Evolutionary conservation across 148 eudicot species (phyloP).

Genomic region (Rheum nobile): DNA sequence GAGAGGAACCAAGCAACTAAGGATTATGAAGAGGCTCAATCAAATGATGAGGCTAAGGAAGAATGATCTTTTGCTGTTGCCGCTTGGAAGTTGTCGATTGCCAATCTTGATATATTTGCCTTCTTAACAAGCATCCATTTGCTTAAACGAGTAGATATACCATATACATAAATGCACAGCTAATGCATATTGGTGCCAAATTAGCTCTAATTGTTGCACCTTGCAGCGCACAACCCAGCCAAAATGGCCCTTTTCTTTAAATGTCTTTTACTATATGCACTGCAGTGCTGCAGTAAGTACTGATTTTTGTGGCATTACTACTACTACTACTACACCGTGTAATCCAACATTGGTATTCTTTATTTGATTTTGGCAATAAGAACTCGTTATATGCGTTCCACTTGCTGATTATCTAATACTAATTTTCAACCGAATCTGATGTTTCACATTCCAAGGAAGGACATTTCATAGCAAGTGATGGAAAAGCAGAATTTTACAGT

Average conservation of each 20-base stretch:
- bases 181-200: neutral
- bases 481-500: neutral
- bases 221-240: neutral
- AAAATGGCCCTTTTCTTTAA: neutral
- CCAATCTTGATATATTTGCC: neutral
- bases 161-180: constrained; percentile 1
- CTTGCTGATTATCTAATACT: neutral
- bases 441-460: too few species aligned
- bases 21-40: neutral
- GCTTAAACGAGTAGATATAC: constrained; percentile 1
- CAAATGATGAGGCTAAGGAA: neutral
- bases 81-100: neutral
- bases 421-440: neutral
- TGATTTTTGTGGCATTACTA: neutral
- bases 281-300: neutral
- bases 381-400: neutral
- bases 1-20: constrained; percentile 16
- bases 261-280: neutral
- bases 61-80: neutral
- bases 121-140: neutral
- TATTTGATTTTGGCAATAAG: constrained; percentile 6
- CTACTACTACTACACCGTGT: neutral
- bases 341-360: neutral
- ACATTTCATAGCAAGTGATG: neutral
- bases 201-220: neutral